Base-by-base conservation (phyloP, 176 grass and related monocot genomes). In the Canna indica region DNA sequence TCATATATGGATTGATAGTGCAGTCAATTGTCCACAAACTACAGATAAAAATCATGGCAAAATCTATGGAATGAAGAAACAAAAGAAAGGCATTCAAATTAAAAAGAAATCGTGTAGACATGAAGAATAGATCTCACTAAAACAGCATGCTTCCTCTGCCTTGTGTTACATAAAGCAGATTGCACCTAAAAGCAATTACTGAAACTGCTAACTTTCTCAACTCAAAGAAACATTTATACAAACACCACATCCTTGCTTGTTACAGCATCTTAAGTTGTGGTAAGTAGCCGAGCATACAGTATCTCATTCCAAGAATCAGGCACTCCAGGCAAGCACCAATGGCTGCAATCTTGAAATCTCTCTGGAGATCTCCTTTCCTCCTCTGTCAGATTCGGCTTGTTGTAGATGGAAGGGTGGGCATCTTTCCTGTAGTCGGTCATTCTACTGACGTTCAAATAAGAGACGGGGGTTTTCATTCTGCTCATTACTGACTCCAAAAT, bases 391-490 rank as follows among this genome's bases (percentile, higher is more conserved):
- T 87, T 79, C 72, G 71, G 75, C 69, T 84, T 90, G 28, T 81
- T 75, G 68, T 94, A 99, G 67, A 99, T 48, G 1, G 95, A 99
- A 31, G 86, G 87, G 47, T 99, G 95, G 0, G 86, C 95, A 45
- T 99, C 95, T 73, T 99, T 99, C 79, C 90, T 83, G 31, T 99
- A 99, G 81, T 99, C 95, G 0, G 80, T 86, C 95, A 94, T 86
- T 75, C 85, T 90, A 36, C 90, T 99, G 75, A 99, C 82, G 71
- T 94, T 99, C 59, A 99, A 42, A 70, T 94, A 99, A 48, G 80
- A 65, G 57, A 90, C 87, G 1, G 84, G 86, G 56, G 84, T 99
- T 81, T 81, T 88, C 89, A 94, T 99, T 64, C 74, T 84, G 33
- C 70, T 84, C 75, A 99, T 85, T 50, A 99, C 84, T 27, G 82